A percentile compares a stretch with the other conserved stretches of the same genome.
Evolutionary conservation across 1,284 basidiomycete genomes (phyloP).

Genomic region (Porodaedalea pini): DNA sequence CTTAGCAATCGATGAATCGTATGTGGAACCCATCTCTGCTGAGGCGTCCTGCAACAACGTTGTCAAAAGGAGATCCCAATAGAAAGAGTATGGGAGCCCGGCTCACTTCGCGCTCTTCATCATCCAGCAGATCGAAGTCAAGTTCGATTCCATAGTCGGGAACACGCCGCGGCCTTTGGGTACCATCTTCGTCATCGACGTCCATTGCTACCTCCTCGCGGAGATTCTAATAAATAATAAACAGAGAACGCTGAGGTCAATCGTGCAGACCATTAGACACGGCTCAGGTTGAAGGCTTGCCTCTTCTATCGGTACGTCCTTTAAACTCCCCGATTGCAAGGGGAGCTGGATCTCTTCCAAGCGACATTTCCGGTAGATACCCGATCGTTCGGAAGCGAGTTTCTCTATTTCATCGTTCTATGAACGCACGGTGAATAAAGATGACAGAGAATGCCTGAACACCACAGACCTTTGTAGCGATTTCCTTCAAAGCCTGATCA

Average conservation of each 20-base stretch:
- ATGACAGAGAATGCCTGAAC: conserved; percentile 25
- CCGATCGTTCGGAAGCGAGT: conserved; percentile 79
- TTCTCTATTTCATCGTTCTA: conserved; percentile 95
- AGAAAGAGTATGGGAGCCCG: background rate
- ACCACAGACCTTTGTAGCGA: conserved; percentile 61
- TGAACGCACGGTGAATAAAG: conserved; percentile 14
- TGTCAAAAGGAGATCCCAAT: background rate
- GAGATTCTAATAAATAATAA: conserved; percentile 51
- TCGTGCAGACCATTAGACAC: background rate
- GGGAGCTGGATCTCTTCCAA: conserved; percentile 91
- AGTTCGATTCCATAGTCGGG: conserved; percentile 89
- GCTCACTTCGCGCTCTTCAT: conserved; percentile 77
- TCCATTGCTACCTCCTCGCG: conserved; percentile 88
- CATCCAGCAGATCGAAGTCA: conserved; percentile 77
- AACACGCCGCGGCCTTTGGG: conserved; percentile 67
- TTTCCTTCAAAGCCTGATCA: conserved; percentile 88
- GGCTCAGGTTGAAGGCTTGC: conserved; percentile 37
- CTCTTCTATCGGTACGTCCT: conserved; percentile 93
- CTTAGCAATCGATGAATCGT: conserved; percentile 76
- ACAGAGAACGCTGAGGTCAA: conserved; percentile 6
- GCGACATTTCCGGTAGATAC: conserved; percentile 87
- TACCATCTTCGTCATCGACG: conserved; percentile 77
- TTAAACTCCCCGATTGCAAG: conserved; percentile 71
- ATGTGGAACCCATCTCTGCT: conserved; percentile 64
- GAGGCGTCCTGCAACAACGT: conserved; percentile 53